Conservation (phyloP, 257 asterid genomes). For the Thymus quinquecostatus region DNA sequence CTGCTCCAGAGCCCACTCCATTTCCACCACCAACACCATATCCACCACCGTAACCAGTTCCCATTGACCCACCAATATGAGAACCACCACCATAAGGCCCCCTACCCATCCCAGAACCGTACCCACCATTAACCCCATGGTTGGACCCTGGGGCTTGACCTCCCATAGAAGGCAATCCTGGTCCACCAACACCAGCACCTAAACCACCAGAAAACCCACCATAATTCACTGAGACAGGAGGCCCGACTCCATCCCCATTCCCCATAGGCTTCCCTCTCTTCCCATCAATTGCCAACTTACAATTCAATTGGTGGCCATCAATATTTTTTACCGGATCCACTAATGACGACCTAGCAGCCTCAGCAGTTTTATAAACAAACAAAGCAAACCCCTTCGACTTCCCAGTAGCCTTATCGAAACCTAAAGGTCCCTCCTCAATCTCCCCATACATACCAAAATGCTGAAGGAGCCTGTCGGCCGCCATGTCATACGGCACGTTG, state of each 20-base stretch:
- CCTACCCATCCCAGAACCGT: slow-evolving; percentile 50
- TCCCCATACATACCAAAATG: slow-evolving; percentile 83
- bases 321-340: slow-evolving; percentile 70
- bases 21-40: slow-evolving; percentile 37
- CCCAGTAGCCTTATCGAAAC: slow-evolving; percentile 85
- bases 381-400: slow-evolving; percentile 83
- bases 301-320: slow-evolving; percentile 76
- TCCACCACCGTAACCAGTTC: slow-evolving; percentile 53
- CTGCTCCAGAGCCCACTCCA: slow-evolving; percentile 37
- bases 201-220: slow-evolving; percentile 53
- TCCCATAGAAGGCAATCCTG: slow-evolving; percentile 47
- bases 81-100: slow-evolving; percentile 60
- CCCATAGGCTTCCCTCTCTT: slow-evolving; percentile 66
- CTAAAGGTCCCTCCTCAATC: slow-evolving; percentile 90
- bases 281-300: slow-evolving; percentile 81
- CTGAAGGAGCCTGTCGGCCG: slow-evolving; percentile 67
- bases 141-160: slow-evolving; percentile 50
- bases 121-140: slow-evolving; percentile 54
- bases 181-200: slow-evolving; percentile 51
- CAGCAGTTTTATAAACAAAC: slow-evolving; percentile 77
- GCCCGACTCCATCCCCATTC: slow-evolving; percentile 53
- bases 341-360: slow-evolving; percentile 70
- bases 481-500: slow-evolving; percentile 80
- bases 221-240: slow-evolving; percentile 39
- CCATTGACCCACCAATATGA: slow-evolving; percentile 54